Evolutionary conservation across 768 basidiomycete genomes (phyloP).

Genomic region (Chlorophyllum brunneum): DNA sequence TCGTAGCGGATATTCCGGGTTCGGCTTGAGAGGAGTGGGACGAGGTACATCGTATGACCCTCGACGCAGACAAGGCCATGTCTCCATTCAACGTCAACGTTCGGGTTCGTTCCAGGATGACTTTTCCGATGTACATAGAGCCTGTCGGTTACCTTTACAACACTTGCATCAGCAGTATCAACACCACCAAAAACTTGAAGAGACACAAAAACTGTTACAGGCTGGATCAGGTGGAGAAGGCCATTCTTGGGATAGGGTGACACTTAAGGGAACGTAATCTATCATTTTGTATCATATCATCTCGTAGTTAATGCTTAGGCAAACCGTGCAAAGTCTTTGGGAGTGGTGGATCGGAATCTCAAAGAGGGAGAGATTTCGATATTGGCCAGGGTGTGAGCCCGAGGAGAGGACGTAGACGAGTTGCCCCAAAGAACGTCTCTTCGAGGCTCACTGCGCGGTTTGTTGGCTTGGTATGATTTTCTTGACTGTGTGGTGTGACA

Average conservation of each 20-base stretch:
- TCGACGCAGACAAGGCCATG: not conserved
- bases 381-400: too few species aligned
- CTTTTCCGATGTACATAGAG: slow-evolving; percentile 2
- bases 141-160: slow-evolving; percentile 1
- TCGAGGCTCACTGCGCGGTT: too few species aligned
- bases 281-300: slow-evolving; percentile 33
- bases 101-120: slow-evolving; percentile 1
- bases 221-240: slow-evolving; percentile 32
- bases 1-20: slow-evolving; percentile 25
- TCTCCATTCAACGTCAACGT: slow-evolving; percentile 1
- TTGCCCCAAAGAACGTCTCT: too few species aligned
- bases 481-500: too few species aligned
- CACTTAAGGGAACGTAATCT: slow-evolving; percentile 46
- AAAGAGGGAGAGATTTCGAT: too few species aligned
- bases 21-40: slow-evolving; percentile 1
- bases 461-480: too few species aligned
- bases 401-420: too few species aligned
- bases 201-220: slow-evolving; percentile 5
- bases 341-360: too few species aligned
- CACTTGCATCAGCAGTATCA: slow-evolving; percentile 1
- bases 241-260: slow-evolving; percentile 83
- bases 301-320: too few species aligned
- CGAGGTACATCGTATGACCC: slow-evolving; percentile 10
- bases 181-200: slow-evolving; percentile 1
- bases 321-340: too few species aligned